Evolutionary conservation across 495 filamentous ascomycete species (phyloP).

Genomic region (Parathielavia appendiculata): DNA sequence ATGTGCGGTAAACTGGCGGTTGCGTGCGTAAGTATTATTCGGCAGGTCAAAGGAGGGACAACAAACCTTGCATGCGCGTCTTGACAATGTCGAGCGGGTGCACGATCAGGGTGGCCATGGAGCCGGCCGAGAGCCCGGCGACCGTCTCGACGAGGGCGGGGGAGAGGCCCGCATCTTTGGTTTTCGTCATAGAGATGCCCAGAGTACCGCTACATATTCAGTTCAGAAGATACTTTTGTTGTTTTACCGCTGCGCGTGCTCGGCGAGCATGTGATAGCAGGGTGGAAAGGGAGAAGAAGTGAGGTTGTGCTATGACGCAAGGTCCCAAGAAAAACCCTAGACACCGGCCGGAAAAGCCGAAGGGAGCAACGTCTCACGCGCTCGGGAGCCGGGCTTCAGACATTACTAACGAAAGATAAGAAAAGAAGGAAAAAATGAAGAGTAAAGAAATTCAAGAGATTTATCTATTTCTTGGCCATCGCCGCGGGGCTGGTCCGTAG

Average conservation of each 20-base stretch:
- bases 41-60: slow-evolving; percentile 3
- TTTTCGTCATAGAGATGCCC: slow-evolving; percentile 38
- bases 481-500: slow-evolving; percentile 17
- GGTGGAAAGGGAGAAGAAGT: neutral
- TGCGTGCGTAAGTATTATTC: neutral
- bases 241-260: neutral
- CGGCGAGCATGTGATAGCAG: neutral
- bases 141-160: slow-evolving; percentile 81
- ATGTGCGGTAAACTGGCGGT: slow-evolving; percentile 33
- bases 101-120: slow-evolving; percentile 73
- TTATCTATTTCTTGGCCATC: slow-evolving; percentile 6
- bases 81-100: slow-evolving; percentile 94
- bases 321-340: slow-evolving; percentile 9
- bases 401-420: too few relatives aligned
- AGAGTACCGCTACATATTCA: slow-evolving; percentile 20
- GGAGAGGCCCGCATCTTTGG: slow-evolving; percentile 51
- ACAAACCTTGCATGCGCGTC: slow-evolving; percentile 82
- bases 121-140: slow-evolving; percentile 83
- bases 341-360: slow-evolving; percentile 24
- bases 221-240: neutral
- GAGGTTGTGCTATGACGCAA: neutral
- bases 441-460: neutral
- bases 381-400: too few relatives aligned
- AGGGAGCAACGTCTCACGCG: neutral
- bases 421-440: too few relatives aligned